Base-by-base conservation (phyloP, 2,329 filamentous ascomycete genomes). In the Penicillium janthinellum region DNA sequence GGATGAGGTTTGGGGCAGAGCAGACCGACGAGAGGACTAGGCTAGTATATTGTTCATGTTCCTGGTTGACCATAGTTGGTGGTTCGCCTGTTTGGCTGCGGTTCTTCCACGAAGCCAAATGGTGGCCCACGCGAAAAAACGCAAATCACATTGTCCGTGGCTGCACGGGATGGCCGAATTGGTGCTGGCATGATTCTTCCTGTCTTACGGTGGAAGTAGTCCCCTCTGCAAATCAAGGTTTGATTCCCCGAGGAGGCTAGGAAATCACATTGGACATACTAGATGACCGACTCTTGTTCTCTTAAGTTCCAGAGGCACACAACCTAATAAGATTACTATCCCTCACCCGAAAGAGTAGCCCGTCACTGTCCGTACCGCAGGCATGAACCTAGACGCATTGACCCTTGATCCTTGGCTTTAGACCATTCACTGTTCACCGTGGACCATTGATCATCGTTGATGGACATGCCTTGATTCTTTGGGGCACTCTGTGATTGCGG, bases 1-100 rank as follows among this genome's bases (percentile, higher is more conserved):
- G 0, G 91, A 96, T 70, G 93, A 96, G 72, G 92, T 96, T n/a
- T 97, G 93, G 93, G 91, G 90, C 0, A 82, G 91, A 58, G 62
- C 67, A 17, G 66, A 71, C 39, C 69, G 75, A 54, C 70, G 76
- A 54, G 66, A 68, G 54, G 76, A 78, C 59, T 77, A 67, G 28
- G 25, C 2, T 20, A 8, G 48, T 25, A 2, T 14, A 10, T 12
- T 28, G 14, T 47, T 28, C 20, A 25, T 45, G 22, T 20, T 20
- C 17, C n/a, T 10, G 39, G 12, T 22, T 22, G 7, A 45, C 42
- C 5, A 28, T 28, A 5, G 5, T 28, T 45, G 4, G 5, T n/a
- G 22, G 12, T 22, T 45, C 42, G 20, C 5, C 17, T 15, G 4
- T 25, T 15, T 39, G 48, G 34, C 28, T 3, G 35, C n/a, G 17